A percentile compares a stretch with the other conserved stretches of the same genome.
Evolutionary conservation across 176 grass and related monocot genomes (phyloP).

Genomic region (Panicum miliaceum): DNA sequence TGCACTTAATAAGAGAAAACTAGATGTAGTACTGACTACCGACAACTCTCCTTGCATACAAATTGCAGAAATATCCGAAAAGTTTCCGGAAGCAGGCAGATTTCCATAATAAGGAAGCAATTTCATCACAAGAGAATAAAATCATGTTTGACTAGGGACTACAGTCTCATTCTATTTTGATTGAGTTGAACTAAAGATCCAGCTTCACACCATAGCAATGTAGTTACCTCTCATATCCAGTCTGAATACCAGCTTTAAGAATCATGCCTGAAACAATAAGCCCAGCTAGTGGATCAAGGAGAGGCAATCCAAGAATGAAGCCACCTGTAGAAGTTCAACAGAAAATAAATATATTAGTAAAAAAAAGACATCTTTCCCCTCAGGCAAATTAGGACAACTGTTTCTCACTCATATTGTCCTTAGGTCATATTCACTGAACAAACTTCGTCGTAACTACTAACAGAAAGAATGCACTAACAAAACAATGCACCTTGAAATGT

Average conservation of each 20-base stretch:
- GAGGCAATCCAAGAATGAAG: constrained; percentile 75
- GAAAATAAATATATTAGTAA: not conserved
- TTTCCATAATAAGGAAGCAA: not conserved
- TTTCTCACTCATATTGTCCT: constrained; percentile 20
- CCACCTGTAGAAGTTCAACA: constrained; percentile 69
- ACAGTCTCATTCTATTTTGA: constrained; percentile 10
- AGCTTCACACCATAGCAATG: constrained; percentile 28
- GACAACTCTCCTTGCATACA: not conserved
- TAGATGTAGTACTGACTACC: not conserved
- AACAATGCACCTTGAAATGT: constrained; percentile 8
- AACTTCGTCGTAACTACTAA: not conserved
- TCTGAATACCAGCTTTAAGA: constrained; percentile 88
- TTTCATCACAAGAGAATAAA: constrained; percentile 1
- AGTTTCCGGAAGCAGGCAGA: not conserved
- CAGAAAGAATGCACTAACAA: constrained; percentile 11
- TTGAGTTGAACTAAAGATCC: constrained; percentile 22
- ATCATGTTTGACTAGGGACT: constrained; percentile 16
- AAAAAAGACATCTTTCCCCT: constrained; percentile 4
- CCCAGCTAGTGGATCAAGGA: constrained; percentile 94
- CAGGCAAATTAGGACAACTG: not conserved
- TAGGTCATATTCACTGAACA: constrained; percentile 31
- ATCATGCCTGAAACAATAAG: constrained; percentile 94
- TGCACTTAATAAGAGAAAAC: constrained; percentile 2
- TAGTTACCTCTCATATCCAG: constrained; percentile 84
- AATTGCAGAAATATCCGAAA: not conserved